A percentile compares a stretch with the other conserved stretches of the same genome.
phyloP scores from a whole-genome alignment of 2,329 filamentous ascomycete species.

The Fusarium keratoplasticum region DNA sequence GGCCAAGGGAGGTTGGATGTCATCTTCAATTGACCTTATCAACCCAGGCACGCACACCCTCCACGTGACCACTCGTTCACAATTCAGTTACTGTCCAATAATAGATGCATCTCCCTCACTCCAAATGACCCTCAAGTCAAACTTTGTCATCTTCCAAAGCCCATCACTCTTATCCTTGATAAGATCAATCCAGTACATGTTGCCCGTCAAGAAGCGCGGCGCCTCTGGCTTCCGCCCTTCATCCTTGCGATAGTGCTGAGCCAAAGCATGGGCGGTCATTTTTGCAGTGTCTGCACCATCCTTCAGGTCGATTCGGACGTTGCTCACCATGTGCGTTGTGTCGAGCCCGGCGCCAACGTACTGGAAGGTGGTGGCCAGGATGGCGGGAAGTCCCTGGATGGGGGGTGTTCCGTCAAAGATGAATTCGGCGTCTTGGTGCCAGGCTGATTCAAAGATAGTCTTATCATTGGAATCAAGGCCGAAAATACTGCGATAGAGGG shows the following conservation, averaged over 20 bases:
- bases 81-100: not conserved
- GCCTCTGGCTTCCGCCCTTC: constrained; percentile 5
- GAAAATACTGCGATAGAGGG: constrained; percentile 16
- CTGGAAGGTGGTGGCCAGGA: constrained; percentile 7
- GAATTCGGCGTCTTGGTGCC: constrained; percentile 15
- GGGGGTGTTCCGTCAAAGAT: constrained; percentile 2
- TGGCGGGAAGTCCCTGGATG: constrained; percentile 1
- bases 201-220: constrained; percentile 10
- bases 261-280: constrained; percentile 7
- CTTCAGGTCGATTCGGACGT: constrained; percentile 10
- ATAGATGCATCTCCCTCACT: constrained; percentile 6
- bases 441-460: constrained; percentile 7
- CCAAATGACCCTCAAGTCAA: constrained; percentile 16
- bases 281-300: constrained; percentile 5
- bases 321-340: constrained; percentile 14
- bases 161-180: constrained; percentile 9
- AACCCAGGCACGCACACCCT: too few species aligned
- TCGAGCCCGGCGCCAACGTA: constrained; percentile 8
- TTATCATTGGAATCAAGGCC: constrained; percentile 13
- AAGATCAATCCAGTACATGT: constrained; percentile 12
- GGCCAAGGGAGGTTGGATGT: too few species aligned
- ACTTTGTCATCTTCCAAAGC: constrained; percentile 17
- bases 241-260: constrained; percentile 16
- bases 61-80: too few species aligned
- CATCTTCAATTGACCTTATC: too few species aligned